A percentile compares a stretch with the other conserved stretches of the same genome.
Evolutionary conservation across 768 basidiomycete genomes (phyloP).

Genomic region (Trametes sanguinea): DNA sequence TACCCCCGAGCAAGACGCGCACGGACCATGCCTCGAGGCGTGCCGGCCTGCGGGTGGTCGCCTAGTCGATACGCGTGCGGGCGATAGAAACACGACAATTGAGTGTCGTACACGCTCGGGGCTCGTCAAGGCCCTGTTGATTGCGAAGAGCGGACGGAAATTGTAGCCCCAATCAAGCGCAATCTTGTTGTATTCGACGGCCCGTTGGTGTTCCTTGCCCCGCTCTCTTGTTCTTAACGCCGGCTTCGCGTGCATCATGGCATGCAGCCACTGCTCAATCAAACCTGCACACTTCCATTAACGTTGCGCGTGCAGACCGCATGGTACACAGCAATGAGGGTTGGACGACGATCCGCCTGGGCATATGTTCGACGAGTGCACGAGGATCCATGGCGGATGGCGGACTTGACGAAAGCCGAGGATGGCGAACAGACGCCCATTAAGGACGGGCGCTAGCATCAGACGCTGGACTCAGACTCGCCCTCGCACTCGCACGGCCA

Average conservation of each 20-base stretch:
- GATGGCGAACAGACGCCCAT: conserved; percentile 11
- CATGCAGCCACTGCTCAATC: too few relatives aligned
- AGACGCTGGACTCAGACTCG: not conserved
- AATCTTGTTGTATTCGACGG: not conserved
- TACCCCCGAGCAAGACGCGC: conserved; percentile 39
- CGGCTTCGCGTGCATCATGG: not conserved
- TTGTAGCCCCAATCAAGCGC: too few relatives aligned
- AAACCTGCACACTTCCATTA: not conserved
- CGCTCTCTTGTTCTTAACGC: not conserved
- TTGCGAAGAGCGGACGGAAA: not conserved
- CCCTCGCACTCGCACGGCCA: not conserved
- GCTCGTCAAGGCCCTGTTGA: not conserved
- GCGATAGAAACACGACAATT: too few relatives aligned
- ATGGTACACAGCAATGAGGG: conserved; percentile 9
- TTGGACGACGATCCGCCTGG: not conserved
- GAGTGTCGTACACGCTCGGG: too few relatives aligned
- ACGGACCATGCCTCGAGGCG: conserved; percentile 48
- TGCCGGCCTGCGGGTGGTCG: conserved; percentile 7
- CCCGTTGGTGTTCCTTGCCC: not conserved
- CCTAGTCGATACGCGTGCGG: not conserved
- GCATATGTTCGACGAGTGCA: not conserved
- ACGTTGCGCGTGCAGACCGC: not conserved
- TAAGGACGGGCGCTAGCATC: conserved; percentile 1
- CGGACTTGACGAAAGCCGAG: not conserved
- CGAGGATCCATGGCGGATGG: not conserved